phyloP scores from a whole-genome alignment of 768 basidiomycete species.

The Zangia roseola region DNA sequence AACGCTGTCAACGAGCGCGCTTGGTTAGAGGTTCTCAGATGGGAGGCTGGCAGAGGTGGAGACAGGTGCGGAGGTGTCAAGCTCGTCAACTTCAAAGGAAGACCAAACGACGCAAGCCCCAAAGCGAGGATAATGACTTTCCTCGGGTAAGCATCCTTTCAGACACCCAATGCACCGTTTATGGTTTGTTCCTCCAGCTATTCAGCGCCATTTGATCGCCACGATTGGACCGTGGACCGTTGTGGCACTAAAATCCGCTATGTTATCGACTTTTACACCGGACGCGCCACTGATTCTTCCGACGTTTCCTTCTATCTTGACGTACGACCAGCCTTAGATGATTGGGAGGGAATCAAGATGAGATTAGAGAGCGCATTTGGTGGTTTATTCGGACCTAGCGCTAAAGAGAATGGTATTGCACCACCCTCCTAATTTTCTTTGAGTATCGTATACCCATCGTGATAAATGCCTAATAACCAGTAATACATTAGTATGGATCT shows the following conservation, averaged over 20 bases:
- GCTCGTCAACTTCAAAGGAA: slow-evolving; percentile 89
- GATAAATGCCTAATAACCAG: slow-evolving; percentile 4
- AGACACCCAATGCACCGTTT: neutral
- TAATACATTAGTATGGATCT: slow-evolving; percentile 10
- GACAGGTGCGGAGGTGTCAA: slow-evolving; percentile 78
- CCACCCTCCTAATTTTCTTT: slow-evolving; percentile 14
- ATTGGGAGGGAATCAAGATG: slow-evolving; percentile 91
- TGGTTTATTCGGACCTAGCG: slow-evolving; percentile 29
- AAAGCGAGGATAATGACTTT: slow-evolving; percentile 81
- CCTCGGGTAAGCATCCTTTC: slow-evolving; percentile 64
- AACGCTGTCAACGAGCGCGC: slow-evolving; percentile 98
- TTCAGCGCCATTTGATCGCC: slow-evolving; percentile 91
- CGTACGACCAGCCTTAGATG: slow-evolving; percentile 90
- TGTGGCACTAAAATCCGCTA: slow-evolving; percentile 89
- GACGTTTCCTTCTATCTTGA: slow-evolving; percentile 90
- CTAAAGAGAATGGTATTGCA: slow-evolving; percentile 16
- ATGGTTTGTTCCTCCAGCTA: slow-evolving; percentile 54
- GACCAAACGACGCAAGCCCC: slow-evolving; percentile 74
- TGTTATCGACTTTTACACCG: slow-evolving; percentile 98
- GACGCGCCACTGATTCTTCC: slow-evolving; percentile 48
- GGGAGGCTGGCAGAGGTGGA: slow-evolving; percentile 81
- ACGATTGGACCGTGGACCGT: slow-evolving; percentile 96
- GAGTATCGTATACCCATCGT: slow-evolving; percentile 10
- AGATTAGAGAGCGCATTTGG: slow-evolving; percentile 59
- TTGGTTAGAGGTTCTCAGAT: slow-evolving; percentile 78